A percentile compares a stretch with the other conserved stretches of the same genome.
Conservation (phyloP, 2,329 filamentous ascomycete species). For the Trichoderma endophyticum region DNA sequence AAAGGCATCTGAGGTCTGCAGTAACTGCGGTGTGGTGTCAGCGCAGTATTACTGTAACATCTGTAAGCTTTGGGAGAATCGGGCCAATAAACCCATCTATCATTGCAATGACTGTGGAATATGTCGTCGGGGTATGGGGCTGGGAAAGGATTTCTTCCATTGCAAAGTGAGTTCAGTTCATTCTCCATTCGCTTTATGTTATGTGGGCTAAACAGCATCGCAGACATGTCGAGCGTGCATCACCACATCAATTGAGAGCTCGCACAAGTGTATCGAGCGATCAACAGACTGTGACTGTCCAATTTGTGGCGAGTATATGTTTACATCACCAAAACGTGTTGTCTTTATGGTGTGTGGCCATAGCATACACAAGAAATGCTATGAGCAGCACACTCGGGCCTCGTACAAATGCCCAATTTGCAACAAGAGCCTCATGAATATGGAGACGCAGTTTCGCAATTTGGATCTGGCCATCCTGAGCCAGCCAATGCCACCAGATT, state of each 20-base stretch:
- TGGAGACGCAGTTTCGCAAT: conserved; percentile 92
- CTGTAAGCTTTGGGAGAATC: conserved; percentile 97
- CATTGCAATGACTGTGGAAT: conserved; percentile 96
- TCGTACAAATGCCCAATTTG: conserved; percentile 97
- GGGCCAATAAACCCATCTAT: conserved; percentile 86
- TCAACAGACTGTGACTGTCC: conserved; percentile 95
- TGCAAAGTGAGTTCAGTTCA: conserved; percentile 68
- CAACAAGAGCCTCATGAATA: conserved; percentile 94
- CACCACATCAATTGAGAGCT: conserved; percentile 76
- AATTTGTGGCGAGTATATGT: conserved; percentile 95
- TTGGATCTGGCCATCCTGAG: conserved; percentile 80
- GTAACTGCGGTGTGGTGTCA: conserved; percentile 69
- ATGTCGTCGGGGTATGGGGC: conserved; percentile 81
- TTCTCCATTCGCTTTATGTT: background rate
- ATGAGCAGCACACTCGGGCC: conserved; percentile 79
- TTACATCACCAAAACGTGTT: conserved; percentile 82
- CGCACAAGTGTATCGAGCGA: conserved; percentile 90
- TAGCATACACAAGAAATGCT: conserved; percentile 89
- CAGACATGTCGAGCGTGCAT: conserved; percentile 93
- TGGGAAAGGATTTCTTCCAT: conserved; percentile 96
- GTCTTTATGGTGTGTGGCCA: conserved; percentile 96
- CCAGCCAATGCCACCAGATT: conserved; percentile 90
- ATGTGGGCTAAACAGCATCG: background rate
- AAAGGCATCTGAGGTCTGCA: conserved; percentile 72
- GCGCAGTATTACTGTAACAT: conserved; percentile 91